Base-by-base conservation (phyloP, 2,329 filamentous ascomycete genomes). In the Ascocoryne sarcoides region DNA sequence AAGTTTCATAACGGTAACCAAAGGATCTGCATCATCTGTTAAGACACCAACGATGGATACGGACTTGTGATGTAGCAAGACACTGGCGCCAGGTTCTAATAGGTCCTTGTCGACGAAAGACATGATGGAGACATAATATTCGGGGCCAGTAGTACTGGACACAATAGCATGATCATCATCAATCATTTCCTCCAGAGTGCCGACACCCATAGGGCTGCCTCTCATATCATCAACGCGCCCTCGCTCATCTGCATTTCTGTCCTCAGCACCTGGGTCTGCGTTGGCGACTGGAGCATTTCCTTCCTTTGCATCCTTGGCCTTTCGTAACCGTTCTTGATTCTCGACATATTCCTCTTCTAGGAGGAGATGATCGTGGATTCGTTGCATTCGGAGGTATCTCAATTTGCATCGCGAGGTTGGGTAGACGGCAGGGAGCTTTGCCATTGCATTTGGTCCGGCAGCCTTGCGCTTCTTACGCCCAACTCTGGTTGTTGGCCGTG, bases 71-170 rank as follows among this genome's bases (percentile, higher is more conserved):
- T 98, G 92, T 44, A 98, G 71, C 36, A 98, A 70, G 36, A 98
- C 92, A 56, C 88, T 95, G 14, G 92, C 88, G 46, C 93, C 93
- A 1, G 92, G 92, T 65, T 98, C 92, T 32, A 98, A 75, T 3
- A 98, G 77, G 59, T 98, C 92, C 67, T 98, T 98, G 72, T 98
- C 92, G 51, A 98, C 92, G 58, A 98, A 98, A 40, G 90, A 95
- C 92, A 96, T 96, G 75, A 98, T 98, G 54, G 89, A 95, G 52
- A 98, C 92, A 63, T 96, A 98, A 74, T 95, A 98, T 64, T 98
- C 92, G 1, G 92, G 92, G 0, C 92, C 92, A 5, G 92, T 96
- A 1, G 92, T 93, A 62, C 88, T 95, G 14, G 89, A 95, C 26
- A 98, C 92, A 59, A 98, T 98, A 47, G 92, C 92, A 59, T 98